Evolutionary conservation across 2,329 filamentous ascomycete genomes (phyloP).

Genomic region (Cercospora citrullina): DNA sequence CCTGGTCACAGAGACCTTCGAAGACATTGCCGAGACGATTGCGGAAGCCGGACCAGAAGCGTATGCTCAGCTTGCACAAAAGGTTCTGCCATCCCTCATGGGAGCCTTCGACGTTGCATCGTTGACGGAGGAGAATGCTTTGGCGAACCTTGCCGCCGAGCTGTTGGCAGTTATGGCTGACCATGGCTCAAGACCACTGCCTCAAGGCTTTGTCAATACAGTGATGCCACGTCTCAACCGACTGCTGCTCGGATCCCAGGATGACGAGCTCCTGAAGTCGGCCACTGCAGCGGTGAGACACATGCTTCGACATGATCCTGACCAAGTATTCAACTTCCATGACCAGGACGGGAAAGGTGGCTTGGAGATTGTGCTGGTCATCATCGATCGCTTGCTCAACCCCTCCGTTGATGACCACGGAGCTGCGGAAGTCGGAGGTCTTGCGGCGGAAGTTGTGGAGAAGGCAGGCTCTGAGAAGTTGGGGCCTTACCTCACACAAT

Average conservation of each 20-base stretch:
- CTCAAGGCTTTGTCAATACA: conserved; percentile 78
- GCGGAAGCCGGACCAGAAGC: conserved; percentile 63
- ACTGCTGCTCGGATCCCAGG: conserved; percentile 77
- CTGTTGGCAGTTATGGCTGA: conserved; percentile 78
- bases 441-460: conserved; percentile 92
- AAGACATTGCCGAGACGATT: conserved; percentile 75
- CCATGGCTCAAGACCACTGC: conserved; percentile 80
- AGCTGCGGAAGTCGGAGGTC: conserved; percentile 90
- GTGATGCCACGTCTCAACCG: conserved; percentile 84
- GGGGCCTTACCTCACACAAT: conserved; percentile 83
- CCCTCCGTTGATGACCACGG: conserved; percentile 86
- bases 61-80: conserved; percentile 77
- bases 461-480: conserved; percentile 90
- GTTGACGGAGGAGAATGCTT: conserved; percentile 77
- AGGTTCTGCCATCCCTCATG: conserved; percentile 82
- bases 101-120: conserved; percentile 86
- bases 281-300: conserved; percentile 84
- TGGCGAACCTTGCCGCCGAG: conserved; percentile 85
- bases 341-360: conserved; percentile 78
- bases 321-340: conserved; percentile 85
- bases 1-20: conserved; percentile 85
- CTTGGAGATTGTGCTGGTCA: conserved; percentile 82
- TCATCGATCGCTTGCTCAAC: conserved; percentile 86
- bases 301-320: conserved; percentile 84
- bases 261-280: conserved; percentile 84